phyloP scores from a whole-genome alignment of 2,329 filamentous ascomycete genomes.

The Fusarium xylarioides region DNA sequence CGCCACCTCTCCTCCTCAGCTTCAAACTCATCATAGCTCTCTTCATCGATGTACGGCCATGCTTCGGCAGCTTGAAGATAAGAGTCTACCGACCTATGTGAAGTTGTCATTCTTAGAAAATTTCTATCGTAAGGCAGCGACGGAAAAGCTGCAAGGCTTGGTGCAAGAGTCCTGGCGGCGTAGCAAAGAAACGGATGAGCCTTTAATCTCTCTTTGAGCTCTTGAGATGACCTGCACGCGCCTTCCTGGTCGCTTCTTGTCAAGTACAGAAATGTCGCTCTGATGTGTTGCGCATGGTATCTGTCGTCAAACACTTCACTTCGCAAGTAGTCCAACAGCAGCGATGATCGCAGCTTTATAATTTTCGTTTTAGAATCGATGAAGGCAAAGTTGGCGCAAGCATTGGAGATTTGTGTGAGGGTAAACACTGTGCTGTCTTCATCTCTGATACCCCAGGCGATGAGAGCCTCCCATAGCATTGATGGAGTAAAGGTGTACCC shows the following conservation, averaged over 20 bases:
- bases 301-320: not conserved
- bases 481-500: not conserved
- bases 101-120: not conserved
- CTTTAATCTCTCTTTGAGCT: not conserved
- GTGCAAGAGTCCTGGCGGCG: not conserved
- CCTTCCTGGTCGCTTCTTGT: not conserved
- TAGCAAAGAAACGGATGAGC: conserved; percentile 5
- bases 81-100: not conserved
- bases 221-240: not conserved
- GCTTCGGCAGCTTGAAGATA: not conserved
- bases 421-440: not conserved
- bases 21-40: conserved; percentile 1
- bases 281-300: not conserved
- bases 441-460: not conserved
- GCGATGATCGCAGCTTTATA: not conserved
- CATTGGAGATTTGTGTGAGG: not conserved
- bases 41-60: not conserved
- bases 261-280: not conserved
- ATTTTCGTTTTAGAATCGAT: not conserved
- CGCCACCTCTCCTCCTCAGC: not conserved
- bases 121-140: not conserved
- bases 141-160: not conserved
- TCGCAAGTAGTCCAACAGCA: not conserved
- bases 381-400: not conserved
- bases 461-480: not conserved